These are phyloP conservation scores for Erigeron canadensis DNA, from an alignment of 129 eudicot species.

Conservation along the genomic window DNA sequence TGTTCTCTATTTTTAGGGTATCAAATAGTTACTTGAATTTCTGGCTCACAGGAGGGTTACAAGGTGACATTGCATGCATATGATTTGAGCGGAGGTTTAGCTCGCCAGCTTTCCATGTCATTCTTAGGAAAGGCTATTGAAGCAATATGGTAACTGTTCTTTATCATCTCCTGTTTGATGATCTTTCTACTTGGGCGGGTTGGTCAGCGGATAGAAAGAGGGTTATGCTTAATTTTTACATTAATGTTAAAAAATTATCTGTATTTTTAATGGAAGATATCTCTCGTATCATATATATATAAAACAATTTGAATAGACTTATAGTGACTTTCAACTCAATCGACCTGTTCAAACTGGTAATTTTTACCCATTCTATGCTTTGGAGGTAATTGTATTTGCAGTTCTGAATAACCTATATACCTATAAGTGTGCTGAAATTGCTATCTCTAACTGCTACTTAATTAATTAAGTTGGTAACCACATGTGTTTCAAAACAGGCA, in stretches of 20 bases:
- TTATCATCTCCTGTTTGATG: background rate
- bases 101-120: constrained; percentile 81
- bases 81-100: constrained; percentile 83
- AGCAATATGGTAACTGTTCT: constrained; percentile 56
- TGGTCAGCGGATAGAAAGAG: background rate
- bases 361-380: too few relatives aligned
- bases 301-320: background rate
- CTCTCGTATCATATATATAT: too few relatives aligned
- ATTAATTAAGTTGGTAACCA: background rate
- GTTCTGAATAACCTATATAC: background rate
- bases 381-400: too few relatives aligned
- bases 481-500: constrained; percentile 50
- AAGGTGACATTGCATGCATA: constrained; percentile 71
- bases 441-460: background rate
- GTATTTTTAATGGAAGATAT: too few relatives aligned
- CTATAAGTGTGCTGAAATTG: background rate
- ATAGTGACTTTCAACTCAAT: background rate
- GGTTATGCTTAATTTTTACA: too few relatives aligned
- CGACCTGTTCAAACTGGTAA: background rate
- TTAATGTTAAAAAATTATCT: too few relatives aligned
- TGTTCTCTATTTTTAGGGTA: background rate
- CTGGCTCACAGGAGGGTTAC: constrained; percentile 56
- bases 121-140: constrained; percentile 88
- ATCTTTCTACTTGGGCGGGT: background rate
- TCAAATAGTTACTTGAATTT: background rate